These are phyloP conservation scores for Mortierella sp. DNA, from an alignment of 371 early-diverging fungal genomes.

Conservation along the genomic window DNA sequence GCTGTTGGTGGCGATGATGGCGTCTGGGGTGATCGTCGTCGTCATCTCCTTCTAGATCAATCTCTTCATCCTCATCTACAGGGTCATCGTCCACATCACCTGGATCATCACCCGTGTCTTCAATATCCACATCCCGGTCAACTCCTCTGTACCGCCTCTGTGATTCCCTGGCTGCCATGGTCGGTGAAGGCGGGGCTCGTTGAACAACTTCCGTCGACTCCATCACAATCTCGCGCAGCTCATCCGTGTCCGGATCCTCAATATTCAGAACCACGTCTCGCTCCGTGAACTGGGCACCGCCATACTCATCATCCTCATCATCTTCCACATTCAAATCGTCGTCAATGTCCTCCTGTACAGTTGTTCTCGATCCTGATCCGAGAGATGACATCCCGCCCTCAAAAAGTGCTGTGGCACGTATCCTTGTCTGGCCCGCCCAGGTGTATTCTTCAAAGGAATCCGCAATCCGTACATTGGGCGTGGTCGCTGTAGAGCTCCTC, in stretches of 20 bases:
- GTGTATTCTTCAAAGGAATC: slow-evolving; percentile 81
- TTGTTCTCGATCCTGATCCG: slow-evolving; percentile 47
- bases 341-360: slow-evolving; percentile 76
- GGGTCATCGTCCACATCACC: slow-evolving; percentile 41
- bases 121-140: slow-evolving; percentile 39
- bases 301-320: slow-evolving; percentile 81
- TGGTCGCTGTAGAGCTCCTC: slow-evolving; percentile 48
- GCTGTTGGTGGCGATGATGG: not conserved
- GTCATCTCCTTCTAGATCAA: slow-evolving; percentile 52
- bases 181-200: slow-evolving; percentile 15
- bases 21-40: slow-evolving; percentile 18
- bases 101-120: slow-evolving; percentile 25
- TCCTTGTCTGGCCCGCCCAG: slow-evolving; percentile 89
- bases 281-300: slow-evolving; percentile 81
- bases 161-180: not conserved
- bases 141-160: slow-evolving; percentile 2
- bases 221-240: slow-evolving; percentile 53
- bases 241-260: slow-evolving; percentile 34
- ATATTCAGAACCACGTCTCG: slow-evolving; percentile 64
- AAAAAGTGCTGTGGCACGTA: slow-evolving; percentile 86
- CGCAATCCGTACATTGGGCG: slow-evolving; percentile 32
- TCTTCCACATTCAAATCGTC: slow-evolving; percentile 87
- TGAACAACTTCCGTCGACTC: slow-evolving; percentile 26
- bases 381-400: slow-evolving; percentile 79
- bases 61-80: slow-evolving; percentile 68